These are phyloP conservation scores for Fraxinus quadrangulata DNA, from an alignment of 257 asterid species.

Conservation along the genomic window DNA sequence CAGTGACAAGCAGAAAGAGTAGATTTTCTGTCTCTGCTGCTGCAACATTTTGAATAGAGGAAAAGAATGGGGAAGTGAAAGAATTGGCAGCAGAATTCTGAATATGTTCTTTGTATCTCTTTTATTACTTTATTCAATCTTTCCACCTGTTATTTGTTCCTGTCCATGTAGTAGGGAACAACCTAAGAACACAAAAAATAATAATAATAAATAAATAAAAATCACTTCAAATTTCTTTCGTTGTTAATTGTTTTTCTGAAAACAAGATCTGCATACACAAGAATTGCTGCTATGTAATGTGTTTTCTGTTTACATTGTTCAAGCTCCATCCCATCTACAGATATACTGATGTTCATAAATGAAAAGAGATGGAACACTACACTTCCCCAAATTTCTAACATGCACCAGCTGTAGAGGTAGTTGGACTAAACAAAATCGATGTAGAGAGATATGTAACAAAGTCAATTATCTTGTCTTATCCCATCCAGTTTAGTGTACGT, in stretches of 20 bases:
- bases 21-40: slow-evolving; percentile 31
- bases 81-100: slow-evolving; percentile 42
- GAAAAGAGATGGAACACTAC: not conserved
- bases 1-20: slow-evolving; percentile 37
- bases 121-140: slow-evolving; percentile 34
- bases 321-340: slow-evolving; percentile 32
- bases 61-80: slow-evolving; percentile 31
- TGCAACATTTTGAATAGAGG: slow-evolving; percentile 38
- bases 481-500: not conserved
- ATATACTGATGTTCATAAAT: not conserved
- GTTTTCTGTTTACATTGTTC: not conserved
- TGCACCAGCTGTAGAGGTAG: not conserved
- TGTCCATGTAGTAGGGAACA: slow-evolving; percentile 28
- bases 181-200: not conserved
- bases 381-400: not conserved
- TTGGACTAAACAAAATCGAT: not conserved
- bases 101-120: slow-evolving; percentile 49
- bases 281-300: not conserved
- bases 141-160: slow-evolving; percentile 44
- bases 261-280: not conserved
- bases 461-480: not conserved
- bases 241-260: not conserved
- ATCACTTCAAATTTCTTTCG: not conserved
- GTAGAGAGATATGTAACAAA: not conserved
- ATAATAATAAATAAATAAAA: not conserved